Base-by-base conservation (phyloP, 2,329 filamentous ascomycete genomes). In the Beauveria caledonica region DNA sequence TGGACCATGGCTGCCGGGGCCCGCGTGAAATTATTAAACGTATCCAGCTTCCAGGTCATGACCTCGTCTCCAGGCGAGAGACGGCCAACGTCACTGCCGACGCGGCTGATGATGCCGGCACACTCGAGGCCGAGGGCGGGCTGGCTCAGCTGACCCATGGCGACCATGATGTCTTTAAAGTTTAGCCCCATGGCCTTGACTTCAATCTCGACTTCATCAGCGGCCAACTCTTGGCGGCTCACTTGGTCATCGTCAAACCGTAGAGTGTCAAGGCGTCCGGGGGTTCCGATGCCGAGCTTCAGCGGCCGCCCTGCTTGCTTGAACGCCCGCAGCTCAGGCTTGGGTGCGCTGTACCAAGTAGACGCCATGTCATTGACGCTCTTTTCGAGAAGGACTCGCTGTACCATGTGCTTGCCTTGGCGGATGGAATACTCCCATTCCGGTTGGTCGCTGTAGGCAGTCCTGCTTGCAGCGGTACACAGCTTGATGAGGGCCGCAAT, bases 121-220 rank as follows among this genome's bases (percentile, higher is more conserved):
- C 60, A 64, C 60, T 76, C 74, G 27, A 66, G 63, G 7, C 66
- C 66, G 11, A 67, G 61, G 2, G 60, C 50, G 51, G 54, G 52
- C 44, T 69, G 66, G 3, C 65, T 62, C 23, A 67, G 56, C 39
- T 65, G 60, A 10, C 67, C 67, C 63, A 68, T 64, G 10, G 71
- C 67, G 8, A 68, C 66, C n/a, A 74, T 65, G n/a, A 75, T 64
- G 62, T 77, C 76, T 9, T 64, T 60, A 60, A 73, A 74, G 60
- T 27, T 27, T 1, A 27, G 25, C 25, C 25, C 25, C 25, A 27
- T 27, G 25, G 25, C 25, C 25, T 27, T 27, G 25, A 27, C 25
- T 27, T 27, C 25, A 27, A 27, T 27, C 25, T 27, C 25, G 8
- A 27, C 25, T 27, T 27, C 6, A 27, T 27, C 25, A 5, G 25